Evolutionary conservation across 2,329 filamentous ascomycete species (phyloP), one percentile per base, ranked within the genome.

Genomic region (Hymenoscyphus fraxineus): DNA sequence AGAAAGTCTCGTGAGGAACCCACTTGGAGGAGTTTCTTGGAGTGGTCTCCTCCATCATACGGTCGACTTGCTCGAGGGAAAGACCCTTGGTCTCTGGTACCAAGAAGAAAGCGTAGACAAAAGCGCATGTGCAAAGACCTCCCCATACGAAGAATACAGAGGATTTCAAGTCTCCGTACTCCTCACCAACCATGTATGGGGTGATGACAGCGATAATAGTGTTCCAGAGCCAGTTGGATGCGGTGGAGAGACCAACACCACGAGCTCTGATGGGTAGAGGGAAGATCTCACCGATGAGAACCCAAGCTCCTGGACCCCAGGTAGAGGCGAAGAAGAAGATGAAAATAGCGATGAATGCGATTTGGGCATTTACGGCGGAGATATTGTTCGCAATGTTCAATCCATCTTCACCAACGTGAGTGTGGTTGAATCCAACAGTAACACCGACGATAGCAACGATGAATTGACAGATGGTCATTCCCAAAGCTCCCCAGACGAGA

Each of bases 71-170:
- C 77, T 96, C 91, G 35, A 95, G 85, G 0, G 85, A 87, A 12
- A 93, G 83, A n/a, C 90, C 90, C 82, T 95, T 96, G 66, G 92
- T 96, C 81, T 95, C 92, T 73, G 93, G 93, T 73, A 96, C 86
- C 77, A 87, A 85, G 76, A 89, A 88, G 75, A 85, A 90, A 22
- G 90, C 88, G 73, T 91, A 91, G 16, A 86, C 78, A 67, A 91
- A 88, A 75, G 86, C 88, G 65, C 88, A 68, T 74, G 89, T 86
- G 78, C 88, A 92, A 70, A 85, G 83, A 82, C 31, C 78, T 85
- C 66, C 88, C 89, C 89, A 92, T 74, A 92, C 81, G 78, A 91
- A 92, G 81, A 92, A 91, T 73, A 91, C 88, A 77, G 89, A 90
- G 68, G 84, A 83, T 72, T 87, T 84, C 27, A 93, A 79, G 75